Conservation (phyloP, 2,329 filamentous ascomycete genomes). For the Paramyrothecium sp. region DNA sequence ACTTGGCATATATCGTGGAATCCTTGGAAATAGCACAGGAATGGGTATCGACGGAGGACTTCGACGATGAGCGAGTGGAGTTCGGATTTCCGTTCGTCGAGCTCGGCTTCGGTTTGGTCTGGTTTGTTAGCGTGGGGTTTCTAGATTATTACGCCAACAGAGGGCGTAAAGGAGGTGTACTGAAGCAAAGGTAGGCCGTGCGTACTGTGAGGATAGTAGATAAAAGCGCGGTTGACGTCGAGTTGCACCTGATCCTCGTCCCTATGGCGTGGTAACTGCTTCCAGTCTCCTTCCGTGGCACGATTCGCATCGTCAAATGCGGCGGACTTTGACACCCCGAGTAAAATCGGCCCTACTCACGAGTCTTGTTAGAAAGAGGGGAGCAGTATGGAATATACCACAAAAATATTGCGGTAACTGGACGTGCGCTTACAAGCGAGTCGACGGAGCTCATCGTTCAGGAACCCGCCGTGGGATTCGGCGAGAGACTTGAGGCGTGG, state of each 20-base stretch:
- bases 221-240: slow-evolving; percentile 94
- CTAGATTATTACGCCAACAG: background rate
- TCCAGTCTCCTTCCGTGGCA: slow-evolving; percentile 44
- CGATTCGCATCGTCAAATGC: slow-evolving; percentile 9
- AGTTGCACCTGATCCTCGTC: slow-evolving; percentile 91
- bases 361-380: background rate
- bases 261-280: slow-evolving; percentile 66
- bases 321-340: slow-evolving; percentile 37
- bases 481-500: slow-evolving; percentile 56
- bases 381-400: slow-evolving; percentile 9
- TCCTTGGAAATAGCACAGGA: slow-evolving; percentile 94
- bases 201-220: slow-evolving; percentile 85
- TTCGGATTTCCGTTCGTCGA: slow-evolving; percentile 69
- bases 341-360: slow-evolving; percentile 58
- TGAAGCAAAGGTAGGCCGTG: background rate
- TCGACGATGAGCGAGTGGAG: slow-evolving; percentile 78
- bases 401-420: background rate
- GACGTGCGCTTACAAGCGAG: slow-evolving; percentile 65
- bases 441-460: slow-evolving; percentile 66
- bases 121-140: background rate
- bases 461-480: slow-evolving; percentile 62
- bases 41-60: slow-evolving; percentile 76
- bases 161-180: background rate
- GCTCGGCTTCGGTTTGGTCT: slow-evolving; percentile 69
- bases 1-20: slow-evolving; percentile 99